Evolutionary conservation across 106 monocot species (phyloP).

Genomic region (Allium cepa): DNA sequence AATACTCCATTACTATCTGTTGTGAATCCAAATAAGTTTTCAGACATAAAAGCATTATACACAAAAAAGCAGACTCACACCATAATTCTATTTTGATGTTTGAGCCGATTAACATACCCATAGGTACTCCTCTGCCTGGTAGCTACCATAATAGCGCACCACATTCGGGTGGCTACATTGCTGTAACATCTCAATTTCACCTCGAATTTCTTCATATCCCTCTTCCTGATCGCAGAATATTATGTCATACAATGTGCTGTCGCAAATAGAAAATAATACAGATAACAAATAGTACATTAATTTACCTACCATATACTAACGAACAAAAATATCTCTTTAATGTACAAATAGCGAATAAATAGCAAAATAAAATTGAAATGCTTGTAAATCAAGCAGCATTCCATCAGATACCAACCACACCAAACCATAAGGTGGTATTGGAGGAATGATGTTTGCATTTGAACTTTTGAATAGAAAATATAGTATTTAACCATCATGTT

Average conservation of each 20-base stretch:
- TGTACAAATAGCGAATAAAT: no score
- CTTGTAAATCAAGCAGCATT: not conserved
- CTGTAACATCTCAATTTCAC: constrained; percentile 99
- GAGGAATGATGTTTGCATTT: not conserved
- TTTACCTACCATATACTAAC: not conserved
- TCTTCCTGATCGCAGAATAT: constrained; percentile 60
- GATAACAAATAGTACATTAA: not conserved
- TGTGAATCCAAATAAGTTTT: constrained; percentile 3
- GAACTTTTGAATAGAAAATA: not conserved
- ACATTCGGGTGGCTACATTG: constrained; percentile 99
- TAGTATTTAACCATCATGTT: not conserved
- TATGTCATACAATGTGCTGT: constrained; percentile 2
- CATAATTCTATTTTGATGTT: not conserved
- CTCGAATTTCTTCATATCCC: constrained; percentile 96
- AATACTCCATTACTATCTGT: constrained; percentile 99
- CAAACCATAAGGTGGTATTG: not conserved
- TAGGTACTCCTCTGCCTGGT: constrained; percentile 96
- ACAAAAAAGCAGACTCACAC: not conserved
- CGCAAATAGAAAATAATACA: not conserved
- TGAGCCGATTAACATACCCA: constrained; percentile 48
- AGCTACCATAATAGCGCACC: constrained; percentile 96
- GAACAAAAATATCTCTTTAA: no score
- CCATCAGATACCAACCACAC: not conserved
- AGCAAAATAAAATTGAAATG: not conserved
- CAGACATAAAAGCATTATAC: not conserved